Base-by-base conservation (phyloP, 1,284 basidiomycete genomes). In the Apiotrichum gracile region DNA sequence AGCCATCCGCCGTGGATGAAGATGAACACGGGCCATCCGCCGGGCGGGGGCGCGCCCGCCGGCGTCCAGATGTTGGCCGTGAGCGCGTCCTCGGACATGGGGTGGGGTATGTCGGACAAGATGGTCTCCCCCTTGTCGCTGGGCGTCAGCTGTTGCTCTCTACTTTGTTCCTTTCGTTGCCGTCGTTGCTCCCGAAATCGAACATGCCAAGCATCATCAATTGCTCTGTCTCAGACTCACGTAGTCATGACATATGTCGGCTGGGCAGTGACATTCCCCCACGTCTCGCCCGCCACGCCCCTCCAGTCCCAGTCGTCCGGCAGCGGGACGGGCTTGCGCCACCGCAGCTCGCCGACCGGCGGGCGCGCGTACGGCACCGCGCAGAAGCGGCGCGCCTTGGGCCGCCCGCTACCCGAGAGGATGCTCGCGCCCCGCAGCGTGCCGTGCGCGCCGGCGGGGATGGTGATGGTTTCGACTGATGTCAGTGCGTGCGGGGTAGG, bases 1-100 rank as follows among this genome's bases (percentile, higher is more conserved):
- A 63, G 51, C 62, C 62, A 63, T 5, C 62, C 62, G 49, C 62
- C 62, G 52, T 63, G 62, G 24, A 60, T 27, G 49, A 57, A 63
- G 22, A 61, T 37, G 31, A 50, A 58, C 12, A 63, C 57, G 5
- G 62, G 62, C 60, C 60, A 63, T 14, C 62, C 62, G 27, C 49
- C 57, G 5, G 37, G 22, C 1, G 60, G 62, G 0, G 60, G 52
- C n/a, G 42, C 31, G 2, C 58, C 61, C 7, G 53, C 43, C 14
- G 62, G 62, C 39, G 60, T 57, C 62, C 62, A 63, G 19, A 63
- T 51, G 54, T 63, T 63, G 35, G 47, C 50, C 13, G 57, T 60
- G 21, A 63, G 57, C 7, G 55, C 54, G 49, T 63, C 62, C 47
- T 63, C 62, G 24, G 31, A 27, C 22, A 49, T 39, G 13, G 22